Evolutionary conservation across 2,329 filamentous ascomycete species (phyloP), one percentile per base, ranked within the genome.

Genomic region (Akanthomyces dipterigenus): DNA sequence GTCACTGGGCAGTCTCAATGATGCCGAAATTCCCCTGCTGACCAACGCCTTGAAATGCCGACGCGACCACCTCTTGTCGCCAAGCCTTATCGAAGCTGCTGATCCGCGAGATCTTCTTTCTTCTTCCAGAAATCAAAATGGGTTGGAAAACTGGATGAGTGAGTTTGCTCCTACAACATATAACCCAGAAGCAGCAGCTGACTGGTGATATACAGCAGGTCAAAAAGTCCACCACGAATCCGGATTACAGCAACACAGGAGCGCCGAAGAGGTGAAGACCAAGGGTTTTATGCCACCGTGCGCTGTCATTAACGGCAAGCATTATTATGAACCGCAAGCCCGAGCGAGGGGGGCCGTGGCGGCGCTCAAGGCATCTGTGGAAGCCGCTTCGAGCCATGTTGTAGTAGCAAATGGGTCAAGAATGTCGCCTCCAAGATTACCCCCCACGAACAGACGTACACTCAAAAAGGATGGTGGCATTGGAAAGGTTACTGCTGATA

Each of bases 141-240:
- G 56, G 3, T 62, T 75, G 3, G 68, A 76, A 38, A 72, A 74
- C 58, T 77, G 75, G 75, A 67, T 77, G 42, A 69, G 75, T 76
- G 66, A 64, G 72, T 64, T n/a, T 28, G 40, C 16, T 31, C 24
- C 3, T 20, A 51, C n/a, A n/a, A 4, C 14, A 18, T 36, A 14
- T 24, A 48, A 45, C 12, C n/a, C 3, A 16, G 46, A 6, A 16
- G 14, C 9, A 16, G 4, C 5, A 40, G 28, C 31, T 51, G 3
- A 54, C 60, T 70, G 43, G 73, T 48, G 20, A 36, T 38, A n/a
- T 28, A 12, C 26, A 75, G 73, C 69, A 43, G 71, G 69, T 5
- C 66, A 73, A 55, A 65, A 45, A 5, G 59, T 70, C 18, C 67
- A 72, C 43, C 60, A 64, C 6, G 48, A 63, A 5, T 68, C 65